Evolutionary conservation across 2,329 filamentous ascomycete genomes (phyloP).

Genomic region (Calonectria fujianensis): DNA sequence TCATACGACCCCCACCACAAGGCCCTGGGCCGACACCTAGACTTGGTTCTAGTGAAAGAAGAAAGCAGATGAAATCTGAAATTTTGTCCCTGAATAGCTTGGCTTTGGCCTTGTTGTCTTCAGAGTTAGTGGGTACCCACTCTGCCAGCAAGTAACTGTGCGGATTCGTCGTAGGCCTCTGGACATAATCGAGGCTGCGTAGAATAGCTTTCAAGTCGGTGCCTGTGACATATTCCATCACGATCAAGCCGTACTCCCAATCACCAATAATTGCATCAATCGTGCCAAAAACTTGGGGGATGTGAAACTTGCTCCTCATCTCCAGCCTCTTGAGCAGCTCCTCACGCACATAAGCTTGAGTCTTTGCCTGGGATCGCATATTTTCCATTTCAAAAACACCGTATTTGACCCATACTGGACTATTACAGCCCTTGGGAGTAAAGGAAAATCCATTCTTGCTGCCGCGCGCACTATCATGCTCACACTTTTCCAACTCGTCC

Average conservation of each 20-base stretch:
- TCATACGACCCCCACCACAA: not conserved
- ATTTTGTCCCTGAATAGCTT: not conserved
- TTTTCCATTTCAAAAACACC: no score
- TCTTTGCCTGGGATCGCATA: not conserved
- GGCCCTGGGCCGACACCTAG: not conserved
- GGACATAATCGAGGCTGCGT: not conserved
- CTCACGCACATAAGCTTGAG: not conserved
- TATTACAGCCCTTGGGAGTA: not conserved
- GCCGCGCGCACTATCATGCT: no score
- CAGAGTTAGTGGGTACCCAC: not conserved
- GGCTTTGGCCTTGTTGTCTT: not conserved
- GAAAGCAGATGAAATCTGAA: slow-evolving; percentile 13
- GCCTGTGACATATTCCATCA: not conserved
- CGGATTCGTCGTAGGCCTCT: not conserved
- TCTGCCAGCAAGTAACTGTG: not conserved
- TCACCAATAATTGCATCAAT: not conserved
- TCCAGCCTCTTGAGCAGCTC: not conserved
- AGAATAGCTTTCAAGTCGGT: not conserved
- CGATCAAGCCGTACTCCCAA: not conserved
- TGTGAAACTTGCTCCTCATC: not conserved
- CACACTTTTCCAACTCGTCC: no score
- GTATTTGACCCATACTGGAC: not conserved
- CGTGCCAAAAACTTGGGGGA: not conserved
- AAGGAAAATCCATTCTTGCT: no score
- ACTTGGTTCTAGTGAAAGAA: not conserved